Conservation (phyloP, 441 rosid genomes). For the California macrophylla region DNA sequence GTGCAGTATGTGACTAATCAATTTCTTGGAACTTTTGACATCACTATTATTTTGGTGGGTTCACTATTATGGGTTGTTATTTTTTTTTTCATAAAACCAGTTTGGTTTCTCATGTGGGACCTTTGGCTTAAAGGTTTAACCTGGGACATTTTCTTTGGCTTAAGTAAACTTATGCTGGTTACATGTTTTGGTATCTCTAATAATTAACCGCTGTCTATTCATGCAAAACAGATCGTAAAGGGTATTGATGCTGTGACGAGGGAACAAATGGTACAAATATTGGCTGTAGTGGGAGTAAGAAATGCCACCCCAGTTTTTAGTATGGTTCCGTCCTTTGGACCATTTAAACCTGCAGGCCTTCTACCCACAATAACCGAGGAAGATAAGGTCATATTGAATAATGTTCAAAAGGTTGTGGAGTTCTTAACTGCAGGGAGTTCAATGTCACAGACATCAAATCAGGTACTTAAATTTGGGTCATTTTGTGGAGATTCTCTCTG, state of each 20-base stretch:
- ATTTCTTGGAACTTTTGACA: background rate
- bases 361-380: conserved; percentile 77
- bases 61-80: background rate
- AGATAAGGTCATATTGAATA: conserved; percentile 58
- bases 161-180: conserved; percentile 3
- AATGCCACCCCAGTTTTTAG: conserved; percentile 65
- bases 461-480: conserved; percentile 33
- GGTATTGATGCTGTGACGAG: conserved; percentile 88
- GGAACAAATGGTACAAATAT: conserved; percentile 70
- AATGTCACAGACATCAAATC: conserved; percentile 41
- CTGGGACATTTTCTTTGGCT: too few species aligned
- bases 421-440: conserved; percentile 74
- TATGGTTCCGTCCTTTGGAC: conserved; percentile 67
- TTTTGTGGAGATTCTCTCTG: background rate
- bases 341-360: conserved; percentile 61
- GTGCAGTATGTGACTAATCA: background rate
- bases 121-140: background rate
- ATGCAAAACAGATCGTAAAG: conserved; percentile 67
- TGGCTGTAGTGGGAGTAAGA: conserved; percentile 57
- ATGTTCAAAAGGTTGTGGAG: conserved; percentile 65
- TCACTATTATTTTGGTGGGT: background rate
- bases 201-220: conserved; percentile 15
- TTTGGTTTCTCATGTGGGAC: background rate
- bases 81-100: background rate
- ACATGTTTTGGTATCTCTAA: background rate